Conservation (phyloP, 495 filamentous ascomycete genomes). For the Neurospora sp. region DNA sequence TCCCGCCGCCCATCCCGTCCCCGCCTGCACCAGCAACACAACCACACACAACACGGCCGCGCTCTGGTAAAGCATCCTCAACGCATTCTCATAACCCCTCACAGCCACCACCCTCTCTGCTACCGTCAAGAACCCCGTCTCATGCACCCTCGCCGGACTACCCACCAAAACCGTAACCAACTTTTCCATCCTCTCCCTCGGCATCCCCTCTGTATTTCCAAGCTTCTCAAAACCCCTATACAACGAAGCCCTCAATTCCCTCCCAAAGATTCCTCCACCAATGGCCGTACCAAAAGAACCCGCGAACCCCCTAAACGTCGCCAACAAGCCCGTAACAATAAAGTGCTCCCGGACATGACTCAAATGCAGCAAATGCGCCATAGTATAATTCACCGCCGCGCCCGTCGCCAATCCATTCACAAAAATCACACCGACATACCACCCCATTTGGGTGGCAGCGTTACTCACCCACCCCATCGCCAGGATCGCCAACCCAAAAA, state of each 20-base stretch:
- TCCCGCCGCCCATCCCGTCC: slow-evolving; percentile 51
- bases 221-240: slow-evolving; percentile 39
- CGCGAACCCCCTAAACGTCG: slow-evolving; percentile 65
- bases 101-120: slow-evolving; percentile 52
- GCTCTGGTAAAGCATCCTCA: slow-evolving; percentile 47
- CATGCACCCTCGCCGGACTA: slow-evolving; percentile 51
- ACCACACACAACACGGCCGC: slow-evolving; percentile 44
- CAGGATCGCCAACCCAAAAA: slow-evolving; percentile 44
- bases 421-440: slow-evolving; percentile 49
- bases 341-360: slow-evolving; percentile 51
- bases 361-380: slow-evolving; percentile 66
- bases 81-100: slow-evolving; percentile 47
- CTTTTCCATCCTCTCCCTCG: slow-evolving; percentile 35
- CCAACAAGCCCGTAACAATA: slow-evolving; percentile 56
- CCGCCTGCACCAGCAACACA: slow-evolving; percentile 51
- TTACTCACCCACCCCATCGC: slow-evolving; percentile 41
- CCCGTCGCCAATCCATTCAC: slow-evolving; percentile 60
- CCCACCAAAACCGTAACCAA: slow-evolving; percentile 56
- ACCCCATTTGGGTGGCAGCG: slow-evolving; percentile 25
- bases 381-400: slow-evolving; percentile 62
- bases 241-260: slow-evolving; percentile 45
- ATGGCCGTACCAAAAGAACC: slow-evolving; percentile 67
- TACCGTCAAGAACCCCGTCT: slow-evolving; percentile 30
- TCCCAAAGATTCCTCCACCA: slow-evolving; percentile 62
- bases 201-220: neutral